Evolutionary conservation across 2,329 filamentous ascomycete species (phyloP).

Genomic region (Epichloe baconii): DNA sequence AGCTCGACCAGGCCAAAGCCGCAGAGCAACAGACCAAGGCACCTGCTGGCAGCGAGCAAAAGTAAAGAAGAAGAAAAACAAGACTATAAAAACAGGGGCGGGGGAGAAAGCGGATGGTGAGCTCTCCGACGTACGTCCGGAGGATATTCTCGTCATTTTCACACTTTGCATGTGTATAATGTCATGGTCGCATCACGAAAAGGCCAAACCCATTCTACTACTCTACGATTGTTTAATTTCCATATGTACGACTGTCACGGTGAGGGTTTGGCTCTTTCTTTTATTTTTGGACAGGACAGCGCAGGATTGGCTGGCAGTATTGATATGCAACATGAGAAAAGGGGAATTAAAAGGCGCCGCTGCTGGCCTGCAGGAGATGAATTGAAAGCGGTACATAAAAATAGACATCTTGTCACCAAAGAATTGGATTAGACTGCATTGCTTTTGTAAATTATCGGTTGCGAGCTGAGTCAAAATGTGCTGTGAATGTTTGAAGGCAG

Average conservation of each 20-base stretch:
- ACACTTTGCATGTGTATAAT: background rate
- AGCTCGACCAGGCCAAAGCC: constrained; percentile 30
- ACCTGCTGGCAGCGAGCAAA: background rate
- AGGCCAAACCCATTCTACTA: background rate
- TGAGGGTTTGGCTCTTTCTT: background rate
- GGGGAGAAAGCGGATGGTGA: background rate
- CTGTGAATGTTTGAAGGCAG: too few relatives aligned
- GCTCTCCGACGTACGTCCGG: too few relatives aligned
- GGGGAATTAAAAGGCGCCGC: background rate
- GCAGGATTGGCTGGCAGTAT: background rate
- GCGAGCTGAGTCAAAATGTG: too few relatives aligned
- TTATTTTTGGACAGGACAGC: background rate
- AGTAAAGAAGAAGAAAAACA: background rate
- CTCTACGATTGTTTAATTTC: constrained; percentile 16
- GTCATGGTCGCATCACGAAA: background rate
- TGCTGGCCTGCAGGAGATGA: background rate
- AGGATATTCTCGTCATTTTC: background rate
- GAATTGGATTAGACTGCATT: constrained; percentile 3
- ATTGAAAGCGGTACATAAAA: background rate
- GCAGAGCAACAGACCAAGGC: constrained; percentile 16
- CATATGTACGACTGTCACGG: constrained; percentile 9
- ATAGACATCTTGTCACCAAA: constrained; percentile 1
- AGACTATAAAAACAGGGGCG: background rate
- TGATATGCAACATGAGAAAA: constrained; percentile 1
- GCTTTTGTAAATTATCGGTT: background rate